phyloP scores from a whole-genome alignment of 805 yeast genomes.

The Cyberlindnera sargentensis region DNA sequence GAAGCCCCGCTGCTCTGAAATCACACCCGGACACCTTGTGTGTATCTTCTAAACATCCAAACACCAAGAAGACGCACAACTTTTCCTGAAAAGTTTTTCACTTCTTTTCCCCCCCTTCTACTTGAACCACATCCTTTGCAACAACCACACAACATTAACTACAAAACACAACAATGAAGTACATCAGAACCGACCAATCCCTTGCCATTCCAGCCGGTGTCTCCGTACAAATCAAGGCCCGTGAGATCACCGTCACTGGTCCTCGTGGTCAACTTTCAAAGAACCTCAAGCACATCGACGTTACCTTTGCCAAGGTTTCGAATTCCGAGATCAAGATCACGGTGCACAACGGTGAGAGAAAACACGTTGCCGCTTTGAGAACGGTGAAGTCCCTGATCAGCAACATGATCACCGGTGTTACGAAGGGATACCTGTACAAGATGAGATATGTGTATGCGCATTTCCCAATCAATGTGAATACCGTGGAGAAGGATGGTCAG shows the following conservation, averaged over 20 bases:
- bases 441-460: slow-evolving; percentile 99
- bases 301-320: slow-evolving; percentile 77
- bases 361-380: slow-evolving; percentile 99
- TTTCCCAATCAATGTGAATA: slow-evolving; percentile 99
- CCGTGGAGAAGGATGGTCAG: slow-evolving; percentile 69
- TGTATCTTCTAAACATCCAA: too few species aligned
- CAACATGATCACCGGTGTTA: slow-evolving; percentile 97
- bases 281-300: slow-evolving; percentile 91
- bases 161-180: slow-evolving; percentile 48
- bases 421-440: slow-evolving; percentile 98
- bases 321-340: slow-evolving; percentile 74
- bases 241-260: slow-evolving; percentile 84
- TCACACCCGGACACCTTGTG: too few species aligned
- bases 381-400: slow-evolving; percentile 92
- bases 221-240: slow-evolving; percentile 83
- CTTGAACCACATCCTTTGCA: too few species aligned
- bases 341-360: slow-evolving; percentile 98
- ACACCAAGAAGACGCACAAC: too few species aligned
- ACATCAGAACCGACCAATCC: slow-evolving; percentile 79
- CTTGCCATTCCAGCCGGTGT: slow-evolving; percentile 91
- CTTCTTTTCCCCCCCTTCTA: background rate
- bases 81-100: too few species aligned
- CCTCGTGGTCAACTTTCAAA: slow-evolving; percentile 95
- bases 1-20: too few species aligned
- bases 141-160: background rate